phyloP scores from a whole-genome alignment of 352 stramenopile species.

The Aphanomyces stellatus region DNA sequence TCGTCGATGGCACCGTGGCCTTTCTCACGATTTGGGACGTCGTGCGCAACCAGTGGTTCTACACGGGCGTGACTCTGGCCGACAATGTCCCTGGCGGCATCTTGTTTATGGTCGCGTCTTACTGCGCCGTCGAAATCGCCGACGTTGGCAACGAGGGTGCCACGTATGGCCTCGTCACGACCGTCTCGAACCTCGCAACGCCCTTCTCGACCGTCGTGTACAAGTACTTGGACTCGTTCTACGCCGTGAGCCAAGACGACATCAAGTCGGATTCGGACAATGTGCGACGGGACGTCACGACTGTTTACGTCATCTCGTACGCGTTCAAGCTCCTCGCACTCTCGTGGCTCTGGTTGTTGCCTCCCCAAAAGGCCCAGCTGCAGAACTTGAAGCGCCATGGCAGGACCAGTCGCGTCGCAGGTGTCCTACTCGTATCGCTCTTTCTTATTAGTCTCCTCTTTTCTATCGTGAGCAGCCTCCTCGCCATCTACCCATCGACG shows the following conservation, averaged over 20 bases:
- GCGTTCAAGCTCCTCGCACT: constrained; percentile 35
- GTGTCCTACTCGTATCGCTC: constrained; percentile 20
- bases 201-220: constrained; percentile 38
- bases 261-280: constrained; percentile 38
- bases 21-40: constrained; percentile 2
- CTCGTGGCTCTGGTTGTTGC: constrained; percentile 31
- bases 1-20: constrained; percentile 3
- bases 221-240: constrained; percentile 43
- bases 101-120: background rate
- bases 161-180: background rate
- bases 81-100: background rate
- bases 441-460: constrained; percentile 30
- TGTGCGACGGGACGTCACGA: constrained; percentile 41
- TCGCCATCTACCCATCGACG: constrained; percentile 44
- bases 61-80: background rate
- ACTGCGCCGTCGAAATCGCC: background rate
- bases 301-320: constrained; percentile 41
- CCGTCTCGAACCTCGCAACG: constrained; percentile 23
- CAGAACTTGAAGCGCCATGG: constrained; percentile 35
- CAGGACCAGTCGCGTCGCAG: constrained; percentile 37
- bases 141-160: background rate
- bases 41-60: constrained; percentile 13
- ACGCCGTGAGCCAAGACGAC: constrained; percentile 40
- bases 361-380: constrained; percentile 35
- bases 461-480: constrained; percentile 44